phyloP scores from a whole-genome alignment of 345 rosid genomes.

The Erucastrum elatum region DNA sequence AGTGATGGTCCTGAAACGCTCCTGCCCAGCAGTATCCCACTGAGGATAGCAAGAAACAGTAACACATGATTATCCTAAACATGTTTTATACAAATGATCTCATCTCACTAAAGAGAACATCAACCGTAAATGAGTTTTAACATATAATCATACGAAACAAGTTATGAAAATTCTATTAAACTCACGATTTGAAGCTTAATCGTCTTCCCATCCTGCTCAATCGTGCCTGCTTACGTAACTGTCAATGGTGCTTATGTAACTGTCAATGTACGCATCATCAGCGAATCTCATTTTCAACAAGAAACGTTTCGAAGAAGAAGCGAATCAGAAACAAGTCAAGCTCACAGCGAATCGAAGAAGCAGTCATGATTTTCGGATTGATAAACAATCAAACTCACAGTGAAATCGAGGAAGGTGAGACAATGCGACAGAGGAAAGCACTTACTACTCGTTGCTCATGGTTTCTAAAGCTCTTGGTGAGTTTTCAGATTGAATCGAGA shows the following conservation, averaged over 20 bases:
- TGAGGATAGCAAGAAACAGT: constrained; percentile 22
- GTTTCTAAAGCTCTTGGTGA: not conserved
- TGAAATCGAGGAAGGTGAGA: not conserved
- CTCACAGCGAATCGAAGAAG: constrained; percentile 80
- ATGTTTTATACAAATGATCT: not conserved
- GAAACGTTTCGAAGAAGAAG: not conserved
- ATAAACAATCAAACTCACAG: constrained; percentile 6
- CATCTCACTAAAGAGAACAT: not conserved
- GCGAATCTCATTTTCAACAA: not conserved
- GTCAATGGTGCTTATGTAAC: constrained; percentile 72
- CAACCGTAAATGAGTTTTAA: not conserved
- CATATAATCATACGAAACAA: not conserved
- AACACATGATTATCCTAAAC: not conserved
- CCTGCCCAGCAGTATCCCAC: constrained; percentile 98
- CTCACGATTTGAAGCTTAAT: constrained; percentile 76
- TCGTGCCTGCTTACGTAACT: constrained; percentile 32
- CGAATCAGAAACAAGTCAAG: constrained; percentile 11
- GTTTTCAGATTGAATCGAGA: not conserved
- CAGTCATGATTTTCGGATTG: constrained; percentile 58
- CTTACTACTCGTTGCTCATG: constrained; percentile 68
- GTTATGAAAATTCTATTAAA: not conserved
- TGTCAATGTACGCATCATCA: constrained; percentile 73
- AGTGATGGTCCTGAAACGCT: constrained; percentile 87
- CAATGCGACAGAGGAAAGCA: not conserved
- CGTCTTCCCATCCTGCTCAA: constrained; percentile 80